phyloP scores from a whole-genome alignment of 495 filamentous ascomycete genomes.

The Parathielavia appendiculata region DNA sequence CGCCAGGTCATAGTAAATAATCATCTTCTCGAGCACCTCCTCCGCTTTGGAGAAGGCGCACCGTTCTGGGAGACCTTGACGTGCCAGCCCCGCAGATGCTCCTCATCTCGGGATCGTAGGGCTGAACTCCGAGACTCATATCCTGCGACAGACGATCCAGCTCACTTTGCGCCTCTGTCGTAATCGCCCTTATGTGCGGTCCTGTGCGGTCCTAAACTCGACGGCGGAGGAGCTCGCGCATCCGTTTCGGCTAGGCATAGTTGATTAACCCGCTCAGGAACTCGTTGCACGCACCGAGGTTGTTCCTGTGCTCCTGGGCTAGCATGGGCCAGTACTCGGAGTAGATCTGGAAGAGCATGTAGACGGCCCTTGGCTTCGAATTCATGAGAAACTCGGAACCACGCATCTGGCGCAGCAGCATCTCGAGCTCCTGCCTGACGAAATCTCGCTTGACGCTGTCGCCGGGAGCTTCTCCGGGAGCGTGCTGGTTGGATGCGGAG shows the following conservation, averaged over 20 bases:
- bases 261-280: slow-evolving; percentile 40
- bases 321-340: slow-evolving; percentile 38
- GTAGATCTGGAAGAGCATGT: slow-evolving; percentile 41
- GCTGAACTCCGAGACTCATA: slow-evolving; percentile 38
- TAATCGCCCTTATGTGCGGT: slow-evolving; percentile 33
- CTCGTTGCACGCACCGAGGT: slow-evolving; percentile 41
- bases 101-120: slow-evolving; percentile 39
- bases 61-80: slow-evolving; percentile 24
- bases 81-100: slow-evolving; percentile 34
- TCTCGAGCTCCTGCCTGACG: slow-evolving; percentile 33
- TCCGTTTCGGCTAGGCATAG: slow-evolving; percentile 38
- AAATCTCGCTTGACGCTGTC: slow-evolving; percentile 31
- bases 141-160: slow-evolving; percentile 35
- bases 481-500: slow-evolving; percentile 2
- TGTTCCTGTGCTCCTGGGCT: slow-evolving; percentile 41
- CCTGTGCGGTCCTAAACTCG: slow-evolving; percentile 39
- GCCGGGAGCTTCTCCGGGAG: slow-evolving; percentile 11
- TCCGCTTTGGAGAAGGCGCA: slow-evolving; percentile 33
- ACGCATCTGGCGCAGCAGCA: slow-evolving; percentile 35
- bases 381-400: slow-evolving; percentile 42
- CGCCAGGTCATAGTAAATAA: slow-evolving; percentile 40
- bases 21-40: slow-evolving; percentile 43
- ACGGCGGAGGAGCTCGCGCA: slow-evolving; percentile 36
- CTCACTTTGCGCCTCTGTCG: slow-evolving; percentile 37
- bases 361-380: slow-evolving; percentile 37